Base-by-base conservation (phyloP, 352 stramenopile genomes). In the Phytophthora brassicae region DNA sequence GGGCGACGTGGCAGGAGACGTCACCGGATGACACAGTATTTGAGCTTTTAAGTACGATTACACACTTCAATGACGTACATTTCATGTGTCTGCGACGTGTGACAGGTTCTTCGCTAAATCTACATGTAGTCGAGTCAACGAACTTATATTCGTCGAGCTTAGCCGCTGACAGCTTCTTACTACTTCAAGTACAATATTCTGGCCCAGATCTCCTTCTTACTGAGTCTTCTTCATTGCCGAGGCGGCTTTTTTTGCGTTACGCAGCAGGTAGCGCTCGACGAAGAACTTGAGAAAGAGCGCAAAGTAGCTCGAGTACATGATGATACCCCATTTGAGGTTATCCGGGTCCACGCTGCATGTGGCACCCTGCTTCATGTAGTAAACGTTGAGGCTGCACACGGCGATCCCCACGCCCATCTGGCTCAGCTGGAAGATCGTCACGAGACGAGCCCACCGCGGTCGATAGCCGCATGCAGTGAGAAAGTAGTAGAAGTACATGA, bases 401-500 rank as follows among this genome's bases (percentile, higher is more conserved):
- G 78, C 72, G 20, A 95, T 72, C 35, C 82, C 83, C 41, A 94
- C 81, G 17, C 79, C 81, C 81, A 92, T 94, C 66, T 98, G 93
- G 22, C 77, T 89, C 42, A 98, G 85, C 70, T 98, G 93, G 54
- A 86, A 80, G 45, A 97, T 79, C 9, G 92, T 98, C 56, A 98
- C 85, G 22, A 88, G 83, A 54, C 79, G 77, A 4, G 84, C 82
- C 78, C 84, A 93, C 31, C 71, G 78, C 24, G 85, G 85, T 49
- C 84, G 86, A 69, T 82, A 92, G 58, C 82, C 80, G 49, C 93
- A 66, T 19, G 91, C 90, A 47, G 81, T 89, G 51, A 98, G 81
- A 59, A 93, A 97, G 74, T 98, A 98, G 84, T 98, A 98, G 45
- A 93, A 95, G 79, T 99, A 99, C 96, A 99, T 99, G 68, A 98